These are phyloP conservation scores for Euptelea pleiosperma DNA, from an alignment of 164 flowering plant genomes.

Conservation along the genomic window DNA sequence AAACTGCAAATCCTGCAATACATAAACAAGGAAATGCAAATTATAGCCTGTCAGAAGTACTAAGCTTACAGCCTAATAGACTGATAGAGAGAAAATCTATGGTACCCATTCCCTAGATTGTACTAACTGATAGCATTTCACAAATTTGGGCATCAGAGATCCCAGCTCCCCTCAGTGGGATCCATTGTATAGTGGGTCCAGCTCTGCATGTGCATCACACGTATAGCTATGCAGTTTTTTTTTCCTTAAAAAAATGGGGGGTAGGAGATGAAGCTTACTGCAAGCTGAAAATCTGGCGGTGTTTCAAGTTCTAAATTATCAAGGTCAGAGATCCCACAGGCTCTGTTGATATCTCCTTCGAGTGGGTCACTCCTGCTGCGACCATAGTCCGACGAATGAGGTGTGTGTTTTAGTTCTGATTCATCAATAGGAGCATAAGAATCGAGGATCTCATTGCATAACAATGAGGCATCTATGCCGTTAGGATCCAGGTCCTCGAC, in stretches of 20 bases:
- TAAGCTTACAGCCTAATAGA: neutral
- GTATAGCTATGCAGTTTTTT: too few relatives aligned
- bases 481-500: slow-evolving; percentile 27
- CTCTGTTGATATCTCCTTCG: slow-evolving; percentile 18
- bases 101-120: too few relatives aligned
- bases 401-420: slow-evolving; percentile 15
- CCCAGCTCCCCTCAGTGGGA: too few relatives aligned
- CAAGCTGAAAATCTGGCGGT: slow-evolving; percentile 53
- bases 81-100: too few relatives aligned
- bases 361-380: slow-evolving; percentile 6
- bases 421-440: slow-evolving; percentile 23
- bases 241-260: neutral
- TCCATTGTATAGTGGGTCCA: too few relatives aligned
- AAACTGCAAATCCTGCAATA: slow-evolving; percentile 63
- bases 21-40: slow-evolving; percentile 4
- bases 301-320: slow-evolving; percentile 50
- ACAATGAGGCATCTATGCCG: slow-evolving; percentile 27
- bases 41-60: neutral
- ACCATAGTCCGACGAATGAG: slow-evolving; percentile 13
- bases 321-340: slow-evolving; percentile 49
- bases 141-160: too few relatives aligned
- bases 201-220: neutral
- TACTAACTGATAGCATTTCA: too few relatives aligned
- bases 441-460: slow-evolving; percentile 54
- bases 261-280: slow-evolving; percentile 37